Evolutionary conservation across 2,329 filamentous ascomycete genomes (phyloP).

Genomic region (Ophiostoma quercus): DNA sequence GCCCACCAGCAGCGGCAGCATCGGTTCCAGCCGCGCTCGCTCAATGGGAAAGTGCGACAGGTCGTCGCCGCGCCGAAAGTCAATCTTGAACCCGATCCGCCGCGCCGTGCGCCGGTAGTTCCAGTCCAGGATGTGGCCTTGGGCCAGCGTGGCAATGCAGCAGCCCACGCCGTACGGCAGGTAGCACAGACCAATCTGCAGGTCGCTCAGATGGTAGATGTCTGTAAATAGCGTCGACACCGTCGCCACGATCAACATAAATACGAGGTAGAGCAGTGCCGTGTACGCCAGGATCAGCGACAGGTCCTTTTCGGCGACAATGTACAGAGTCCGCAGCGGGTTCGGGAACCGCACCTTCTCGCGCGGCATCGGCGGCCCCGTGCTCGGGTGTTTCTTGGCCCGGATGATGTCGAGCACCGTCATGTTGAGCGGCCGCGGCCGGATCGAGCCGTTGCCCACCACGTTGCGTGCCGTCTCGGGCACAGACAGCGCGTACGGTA

Average conservation of each 20-base stretch:
- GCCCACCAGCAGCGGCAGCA: constrained; percentile 50
- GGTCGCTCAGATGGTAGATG: constrained; percentile 48
- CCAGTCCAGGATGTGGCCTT: constrained; percentile 57
- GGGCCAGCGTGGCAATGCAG: constrained; percentile 44
- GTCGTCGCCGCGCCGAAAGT: constrained; percentile 52
- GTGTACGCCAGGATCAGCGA: constrained; percentile 49
- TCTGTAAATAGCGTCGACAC: constrained; percentile 48
- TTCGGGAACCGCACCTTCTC: constrained; percentile 50
- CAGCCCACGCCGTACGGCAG: constrained; percentile 51
- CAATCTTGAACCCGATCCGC: constrained; percentile 56
- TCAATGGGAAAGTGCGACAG: constrained; percentile 52
- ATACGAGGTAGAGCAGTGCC: constrained; percentile 51
- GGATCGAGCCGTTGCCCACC: constrained; percentile 59
- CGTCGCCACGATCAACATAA: constrained; percentile 51
- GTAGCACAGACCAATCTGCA: constrained; percentile 51
- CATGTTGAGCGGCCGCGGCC: constrained; percentile 54
- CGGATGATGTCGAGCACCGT: constrained; percentile 49
- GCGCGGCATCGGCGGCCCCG: constrained; percentile 25
- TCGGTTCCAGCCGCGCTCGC: constrained; percentile 48
- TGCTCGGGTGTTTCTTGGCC: constrained; percentile 29
- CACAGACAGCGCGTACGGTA: constrained; percentile 51
- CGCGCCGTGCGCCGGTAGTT: constrained; percentile 66
- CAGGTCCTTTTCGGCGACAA: constrained; percentile 55
- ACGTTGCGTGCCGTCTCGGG: constrained; percentile 57
- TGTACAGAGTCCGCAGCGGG: constrained; percentile 49